Percentiles rank a stretch among this genome's conserved stretches.
These are phyloP conservation scores for Tuber brumale DNA, from an alignment of 495 filamentous ascomycete species.

Conservation along the genomic window DNA sequence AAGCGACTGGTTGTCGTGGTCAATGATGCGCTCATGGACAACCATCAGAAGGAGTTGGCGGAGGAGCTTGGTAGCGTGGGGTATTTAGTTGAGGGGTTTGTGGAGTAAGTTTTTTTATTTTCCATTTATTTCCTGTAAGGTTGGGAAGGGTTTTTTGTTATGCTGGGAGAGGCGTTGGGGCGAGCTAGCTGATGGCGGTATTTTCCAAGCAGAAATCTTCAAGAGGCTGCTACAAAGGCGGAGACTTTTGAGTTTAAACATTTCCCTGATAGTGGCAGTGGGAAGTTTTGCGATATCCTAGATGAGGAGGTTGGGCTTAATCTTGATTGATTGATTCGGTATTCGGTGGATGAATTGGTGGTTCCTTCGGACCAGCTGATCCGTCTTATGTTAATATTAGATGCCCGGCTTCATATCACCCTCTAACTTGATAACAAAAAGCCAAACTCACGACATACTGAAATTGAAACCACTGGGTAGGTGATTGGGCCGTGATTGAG, in stretches of 20 bases:
- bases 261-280: constrained; percentile 30
- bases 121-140: neutral
- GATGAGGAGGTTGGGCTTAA: constrained; percentile 37
- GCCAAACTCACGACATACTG: neutral
- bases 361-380: neutral
- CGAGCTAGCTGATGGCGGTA: neutral
- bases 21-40: constrained; percentile 73
- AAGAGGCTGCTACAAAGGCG: constrained; percentile 27
- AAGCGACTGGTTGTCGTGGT: constrained; percentile 77
- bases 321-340: constrained; percentile 19
- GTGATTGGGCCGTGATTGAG: neutral
- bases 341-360: neutral
- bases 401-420: neutral
- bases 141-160: no score
- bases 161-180: neutral
- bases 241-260: constrained; percentile 25
- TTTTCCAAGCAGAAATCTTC: constrained; percentile 20
- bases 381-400: neutral
- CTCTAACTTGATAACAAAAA: neutral
- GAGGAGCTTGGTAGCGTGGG: constrained; percentile 60
- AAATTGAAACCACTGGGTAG: neutral
- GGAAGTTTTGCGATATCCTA: constrained; percentile 22
- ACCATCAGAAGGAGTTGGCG: constrained; percentile 86
- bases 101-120: constrained; percentile 51
- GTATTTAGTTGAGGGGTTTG: constrained; percentile 60